Conservation (phyloP, 768 basidiomycete species). For the Russula sp. region DNA sequence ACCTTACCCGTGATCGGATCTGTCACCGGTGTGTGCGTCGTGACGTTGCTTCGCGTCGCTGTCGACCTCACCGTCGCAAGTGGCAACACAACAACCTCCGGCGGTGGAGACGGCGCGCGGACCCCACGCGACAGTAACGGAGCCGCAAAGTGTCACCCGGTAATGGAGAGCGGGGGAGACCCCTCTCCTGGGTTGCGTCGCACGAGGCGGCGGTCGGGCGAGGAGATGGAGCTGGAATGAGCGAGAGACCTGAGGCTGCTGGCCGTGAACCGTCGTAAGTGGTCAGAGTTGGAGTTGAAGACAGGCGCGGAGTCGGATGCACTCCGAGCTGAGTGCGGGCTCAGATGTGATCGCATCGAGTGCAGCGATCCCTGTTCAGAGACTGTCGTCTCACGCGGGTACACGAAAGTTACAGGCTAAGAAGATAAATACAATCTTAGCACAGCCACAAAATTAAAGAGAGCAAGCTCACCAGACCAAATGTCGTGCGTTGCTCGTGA, state of each 20-base stretch:
- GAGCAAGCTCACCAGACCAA: constrained; percentile 42
- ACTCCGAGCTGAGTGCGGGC: constrained; percentile 42
- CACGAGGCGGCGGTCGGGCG: constrained; percentile 38
- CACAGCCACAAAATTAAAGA: not conserved
- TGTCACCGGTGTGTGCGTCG: constrained; percentile 30
- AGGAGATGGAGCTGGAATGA: constrained; percentile 49
- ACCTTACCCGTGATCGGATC: constrained; percentile 33
- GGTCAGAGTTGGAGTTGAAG: constrained; percentile 44
- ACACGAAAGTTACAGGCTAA: constrained; percentile 40
- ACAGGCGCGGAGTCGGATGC: constrained; percentile 45
- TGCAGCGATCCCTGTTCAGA: constrained; percentile 64
- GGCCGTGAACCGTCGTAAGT: constrained; percentile 28
- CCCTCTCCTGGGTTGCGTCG: constrained; percentile 20
- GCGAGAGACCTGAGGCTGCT: constrained; percentile 39
- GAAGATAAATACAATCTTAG: not conserved
- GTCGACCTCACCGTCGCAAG: constrained; percentile 29
- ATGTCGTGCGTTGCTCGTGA: constrained; percentile 46
- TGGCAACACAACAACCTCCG: not conserved
- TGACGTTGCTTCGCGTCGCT: constrained; percentile 30
- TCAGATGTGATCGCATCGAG: constrained; percentile 54
- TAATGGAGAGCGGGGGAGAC: constrained; percentile 32
- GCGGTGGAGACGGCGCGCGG: not conserved
- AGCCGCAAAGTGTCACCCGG: constrained; percentile 16
- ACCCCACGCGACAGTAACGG: constrained; percentile 5
- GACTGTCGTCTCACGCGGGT: constrained; percentile 36